Evolutionary conservation across 169 alveolate species (phyloP), one percentile per base, ranked within the genome.

Genomic region (Babesia ovata): DNA sequence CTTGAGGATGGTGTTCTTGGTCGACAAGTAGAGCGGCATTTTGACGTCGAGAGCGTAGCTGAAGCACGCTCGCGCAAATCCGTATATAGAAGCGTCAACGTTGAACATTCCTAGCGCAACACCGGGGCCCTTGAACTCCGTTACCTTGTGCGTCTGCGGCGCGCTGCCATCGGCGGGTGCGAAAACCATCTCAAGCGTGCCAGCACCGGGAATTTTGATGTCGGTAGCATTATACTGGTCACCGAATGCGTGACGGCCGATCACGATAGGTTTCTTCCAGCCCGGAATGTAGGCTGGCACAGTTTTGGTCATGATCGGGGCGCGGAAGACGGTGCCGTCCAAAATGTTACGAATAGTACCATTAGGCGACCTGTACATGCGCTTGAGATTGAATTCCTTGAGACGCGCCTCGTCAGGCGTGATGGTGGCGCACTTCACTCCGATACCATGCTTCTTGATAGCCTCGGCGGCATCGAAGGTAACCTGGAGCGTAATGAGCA

Each of bases 401-500:
- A 96, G 96, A 65, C 99, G 82, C 0, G 98, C 98, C 70, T 95
- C 98, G 79, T 96, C 99, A 9, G 99, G 98, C 39, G 99, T 96
- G 77, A 96, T 96, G 28, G 98, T 94, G 36, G 99, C 99, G 67
- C 99, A 96, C 75, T 96, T 96, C 46, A 96, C 94, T 48, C 99
- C 99, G 39, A 96, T 98, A 29, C 93, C 85, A 50, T 86, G 83
- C 74, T 93, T 83, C 75, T 88, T 85, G 48, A 96, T 96, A 54
- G 98, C 98, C 70, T 91, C 91, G 14, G 98, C 98, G 26, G 98
- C 98, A 29, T 94, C 98, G 42, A 96, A 59, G n/a, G 99, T 96
- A n/a, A 96, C 96, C 81, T 77, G 58, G 14, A 33, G 50, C 70
- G 13, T 26, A 9, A 33, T 61, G 24, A 9, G 21, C 28, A 36